These are phyloP conservation scores for Ophiocytium majus DNA, from an alignment of 352 stramenopile species.

Conservation along the genomic window DNA sequence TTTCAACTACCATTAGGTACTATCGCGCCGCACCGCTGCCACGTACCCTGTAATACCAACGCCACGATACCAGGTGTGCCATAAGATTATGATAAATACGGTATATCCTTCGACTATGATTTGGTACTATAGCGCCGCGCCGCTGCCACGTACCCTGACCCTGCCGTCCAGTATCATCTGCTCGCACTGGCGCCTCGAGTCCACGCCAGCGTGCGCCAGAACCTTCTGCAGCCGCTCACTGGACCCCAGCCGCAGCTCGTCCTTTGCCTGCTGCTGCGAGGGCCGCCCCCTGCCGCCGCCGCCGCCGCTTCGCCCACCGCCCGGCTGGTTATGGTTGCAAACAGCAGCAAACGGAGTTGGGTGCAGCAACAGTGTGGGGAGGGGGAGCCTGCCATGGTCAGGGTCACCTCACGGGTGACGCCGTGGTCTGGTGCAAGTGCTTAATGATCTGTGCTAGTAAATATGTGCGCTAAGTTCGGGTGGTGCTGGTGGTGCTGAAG, in stretches of 20 bases:
- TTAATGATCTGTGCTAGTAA: background rate
- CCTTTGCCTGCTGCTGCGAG: background rate
- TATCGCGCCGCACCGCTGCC: too few species aligned
- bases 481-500: too few species aligned
- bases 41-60: too few species aligned
- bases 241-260: slow-evolving; percentile 32
- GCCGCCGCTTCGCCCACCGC: background rate
- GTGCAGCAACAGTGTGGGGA: background rate
- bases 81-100: too few species aligned
- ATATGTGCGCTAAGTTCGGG: background rate
- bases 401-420: background rate
- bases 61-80: too few species aligned
- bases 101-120: too few species aligned
- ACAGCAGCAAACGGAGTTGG: background rate
- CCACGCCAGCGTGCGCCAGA: slow-evolving; percentile 74
- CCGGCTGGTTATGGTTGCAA: background rate
- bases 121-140: too few species aligned
- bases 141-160: slow-evolving; percentile 59
- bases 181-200: slow-evolving; percentile 75
- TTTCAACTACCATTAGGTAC: too few species aligned
- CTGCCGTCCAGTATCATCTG: slow-evolving; percentile 72
- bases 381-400: background rate
- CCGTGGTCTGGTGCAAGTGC: background rate
- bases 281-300: too few species aligned
- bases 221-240: slow-evolving; percentile 70